Evolutionary conservation across 2,329 filamentous ascomycete genomes (phyloP).

Genomic region (Alternaria sp.): DNA sequence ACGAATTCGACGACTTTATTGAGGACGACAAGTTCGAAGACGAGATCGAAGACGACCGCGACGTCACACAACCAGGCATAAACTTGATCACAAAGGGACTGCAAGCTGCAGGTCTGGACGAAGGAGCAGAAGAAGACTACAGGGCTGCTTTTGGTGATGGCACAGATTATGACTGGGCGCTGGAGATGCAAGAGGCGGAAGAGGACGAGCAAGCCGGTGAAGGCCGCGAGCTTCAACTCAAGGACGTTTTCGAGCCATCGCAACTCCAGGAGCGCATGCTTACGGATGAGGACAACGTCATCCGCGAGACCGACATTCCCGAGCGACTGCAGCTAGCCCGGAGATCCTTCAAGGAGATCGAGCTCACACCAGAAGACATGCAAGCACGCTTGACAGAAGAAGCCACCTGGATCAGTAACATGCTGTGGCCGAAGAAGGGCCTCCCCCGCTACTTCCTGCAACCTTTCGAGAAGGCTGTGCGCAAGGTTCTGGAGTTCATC

Average conservation of each 20-base stretch:
- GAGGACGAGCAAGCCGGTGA: constrained; percentile 77
- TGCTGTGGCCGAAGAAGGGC: constrained; percentile 87
- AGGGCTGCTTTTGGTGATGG: constrained; percentile 94
- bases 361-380: constrained; percentile 79
- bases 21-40: constrained; percentile 84
- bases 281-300: constrained; percentile 92
- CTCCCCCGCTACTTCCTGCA: constrained; percentile 73
- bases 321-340: constrained; percentile 94
- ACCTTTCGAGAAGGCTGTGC: constrained; percentile 86
- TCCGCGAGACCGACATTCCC: constrained; percentile 86
- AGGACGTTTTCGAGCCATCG: constrained; percentile 97
- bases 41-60: constrained; percentile 84
- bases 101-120: constrained; percentile 84
- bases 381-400: constrained; percentile 73
- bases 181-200: constrained; percentile 86
- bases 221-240: constrained; percentile 86
- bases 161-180: constrained; percentile 92
- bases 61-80: constrained; percentile 81
- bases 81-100: constrained; percentile 72
- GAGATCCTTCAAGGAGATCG: constrained; percentile 82
- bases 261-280: constrained; percentile 93
- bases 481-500: constrained; percentile 93
- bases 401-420: constrained; percentile 86
- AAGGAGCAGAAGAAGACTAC: constrained; percentile 94
- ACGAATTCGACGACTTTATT: constrained; percentile 76